phyloP scores from a whole-genome alignment of 352 stramenopile species.

The Pythium periplocum region DNA sequence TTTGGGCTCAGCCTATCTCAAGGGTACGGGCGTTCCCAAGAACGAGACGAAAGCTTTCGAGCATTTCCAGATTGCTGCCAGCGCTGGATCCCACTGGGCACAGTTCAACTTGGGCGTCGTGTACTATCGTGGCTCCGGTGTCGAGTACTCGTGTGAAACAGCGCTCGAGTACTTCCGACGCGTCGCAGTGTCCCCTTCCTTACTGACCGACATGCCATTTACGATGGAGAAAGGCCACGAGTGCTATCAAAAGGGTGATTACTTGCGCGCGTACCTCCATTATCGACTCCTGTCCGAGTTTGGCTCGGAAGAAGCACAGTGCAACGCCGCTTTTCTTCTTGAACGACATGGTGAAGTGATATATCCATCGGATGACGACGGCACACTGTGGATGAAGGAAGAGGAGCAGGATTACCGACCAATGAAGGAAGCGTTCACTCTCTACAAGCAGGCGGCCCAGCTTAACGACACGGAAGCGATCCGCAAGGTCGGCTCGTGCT shows the following conservation, averaged over 20 bases:
- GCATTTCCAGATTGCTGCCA: constrained; percentile 55
- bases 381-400: constrained; percentile 19
- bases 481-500: constrained; percentile 57
- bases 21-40: constrained; percentile 42
- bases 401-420: constrained; percentile 13
- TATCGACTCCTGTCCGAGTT: constrained; percentile 59
- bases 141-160: constrained; percentile 30
- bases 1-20: constrained; percentile 56
- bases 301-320: constrained; percentile 56
- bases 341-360: constrained; percentile 51
- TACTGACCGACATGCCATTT: constrained; percentile 50
- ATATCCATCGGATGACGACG: constrained; percentile 4
- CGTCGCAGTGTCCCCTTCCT: constrained; percentile 47
- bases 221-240: constrained; percentile 64
- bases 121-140: constrained; percentile 61
- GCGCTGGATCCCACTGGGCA: constrained; percentile 41
- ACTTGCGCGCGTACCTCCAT: constrained; percentile 59
- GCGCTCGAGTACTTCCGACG: constrained; percentile 56
- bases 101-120: constrained; percentile 74
- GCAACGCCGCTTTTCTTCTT: constrained; percentile 69
- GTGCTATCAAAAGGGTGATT: constrained; percentile 58
- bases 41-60: constrained; percentile 46
- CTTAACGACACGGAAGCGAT: constrained; percentile 74
- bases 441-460: constrained; percentile 47
- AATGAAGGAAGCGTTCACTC: constrained; percentile 37